A percentile compares a stretch with the other conserved stretches of the same genome.
phyloP scores from a whole-genome alignment of 148 eudicot species.

The Rhododendron simsii region DNA sequence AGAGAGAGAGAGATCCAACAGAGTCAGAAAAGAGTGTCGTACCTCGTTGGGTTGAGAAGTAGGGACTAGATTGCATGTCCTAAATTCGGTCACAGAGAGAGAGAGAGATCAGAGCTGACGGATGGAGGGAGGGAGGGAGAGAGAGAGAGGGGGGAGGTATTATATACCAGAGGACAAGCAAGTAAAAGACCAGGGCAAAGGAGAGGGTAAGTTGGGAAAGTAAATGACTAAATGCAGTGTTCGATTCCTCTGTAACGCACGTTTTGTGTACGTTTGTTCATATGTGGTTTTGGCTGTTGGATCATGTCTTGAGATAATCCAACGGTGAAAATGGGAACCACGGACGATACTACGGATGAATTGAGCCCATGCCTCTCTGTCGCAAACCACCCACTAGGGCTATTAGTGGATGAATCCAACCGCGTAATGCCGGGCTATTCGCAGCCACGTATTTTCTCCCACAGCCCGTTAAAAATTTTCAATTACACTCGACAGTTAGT shows the following conservation, averaged over 20 bases:
- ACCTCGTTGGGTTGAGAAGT: background rate
- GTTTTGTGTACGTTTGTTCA: background rate
- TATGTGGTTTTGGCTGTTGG: background rate
- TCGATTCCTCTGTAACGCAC: background rate
- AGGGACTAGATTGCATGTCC: background rate
- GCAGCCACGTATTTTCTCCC: too few species aligned
- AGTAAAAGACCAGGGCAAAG: background rate
- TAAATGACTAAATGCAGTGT: background rate
- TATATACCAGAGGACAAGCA: background rate
- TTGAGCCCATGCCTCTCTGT: background rate
- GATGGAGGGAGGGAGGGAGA: background rate
- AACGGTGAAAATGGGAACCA: background rate
- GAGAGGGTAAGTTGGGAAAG: background rate
- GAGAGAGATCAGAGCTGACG: background rate
- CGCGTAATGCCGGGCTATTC: too few species aligned
- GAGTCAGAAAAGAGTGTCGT: background rate
- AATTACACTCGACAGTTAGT: too few species aligned
- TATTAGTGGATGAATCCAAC: too few species aligned
- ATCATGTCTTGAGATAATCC: background rate
- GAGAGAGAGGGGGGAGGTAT: background rate
- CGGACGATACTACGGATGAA: background rate
- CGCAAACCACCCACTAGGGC: too few species aligned
- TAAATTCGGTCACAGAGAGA: background rate
- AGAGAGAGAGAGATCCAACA: background rate
- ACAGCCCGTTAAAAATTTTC: too few species aligned